Evolutionary conservation across 768 basidiomycete species (phyloP).

Genomic region (Hydnomerulius pinastri): DNA sequence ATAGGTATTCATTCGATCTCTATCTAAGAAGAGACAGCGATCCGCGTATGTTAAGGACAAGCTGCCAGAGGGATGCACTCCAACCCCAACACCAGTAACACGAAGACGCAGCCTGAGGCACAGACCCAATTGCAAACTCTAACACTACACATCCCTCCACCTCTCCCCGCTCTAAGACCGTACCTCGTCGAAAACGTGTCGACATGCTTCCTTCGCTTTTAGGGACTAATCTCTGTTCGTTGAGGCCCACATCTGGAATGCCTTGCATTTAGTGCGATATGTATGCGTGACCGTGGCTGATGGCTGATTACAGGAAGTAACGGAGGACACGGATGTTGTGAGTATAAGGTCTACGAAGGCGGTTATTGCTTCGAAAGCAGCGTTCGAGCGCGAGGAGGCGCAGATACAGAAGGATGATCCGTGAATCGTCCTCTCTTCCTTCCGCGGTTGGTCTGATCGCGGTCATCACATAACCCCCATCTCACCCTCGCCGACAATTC

Average conservation of each 20-base stretch:
- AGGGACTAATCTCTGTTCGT: too few species aligned
- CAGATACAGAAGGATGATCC: constrained; percentile 91
- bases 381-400: constrained; percentile 96
- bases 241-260: constrained; percentile 92
- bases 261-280: constrained; percentile 92
- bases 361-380: constrained; percentile 93
- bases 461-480: background rate
- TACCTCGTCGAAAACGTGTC: constrained; percentile 98
- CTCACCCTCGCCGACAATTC: too few species aligned
- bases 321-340: constrained; percentile 84
- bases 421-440: constrained; percentile 46
- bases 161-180: constrained; percentile 96
- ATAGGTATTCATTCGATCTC: too few species aligned
- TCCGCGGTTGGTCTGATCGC: background rate
- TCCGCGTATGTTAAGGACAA: too few species aligned
- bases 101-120: too few species aligned
- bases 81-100: too few species aligned
- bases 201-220: constrained; percentile 94
- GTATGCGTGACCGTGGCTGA: too few species aligned
- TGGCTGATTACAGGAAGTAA: constrained; percentile 93
- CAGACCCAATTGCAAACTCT: too few species aligned
- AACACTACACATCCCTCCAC: too few species aligned
- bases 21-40: too few species aligned
- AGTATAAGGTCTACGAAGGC: constrained; percentile 93
- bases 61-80: too few species aligned